Evolutionary conservation across 805 yeast genomes (phyloP).

Genomic region (Starmerella floricola): DNA sequence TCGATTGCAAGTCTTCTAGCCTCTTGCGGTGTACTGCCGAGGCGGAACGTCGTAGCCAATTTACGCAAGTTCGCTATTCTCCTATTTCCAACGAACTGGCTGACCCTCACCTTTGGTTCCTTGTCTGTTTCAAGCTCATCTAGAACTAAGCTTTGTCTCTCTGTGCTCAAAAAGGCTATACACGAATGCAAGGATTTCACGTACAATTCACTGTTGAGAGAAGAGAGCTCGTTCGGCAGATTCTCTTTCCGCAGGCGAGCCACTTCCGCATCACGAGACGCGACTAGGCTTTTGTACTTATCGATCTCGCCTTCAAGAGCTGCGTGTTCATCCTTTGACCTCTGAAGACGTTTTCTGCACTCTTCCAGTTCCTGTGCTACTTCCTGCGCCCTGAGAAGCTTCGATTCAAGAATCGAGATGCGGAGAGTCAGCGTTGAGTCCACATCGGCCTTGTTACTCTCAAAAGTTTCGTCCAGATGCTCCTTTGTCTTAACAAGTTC

Average conservation of each 20-base stretch:
- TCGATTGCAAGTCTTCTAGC: conserved; percentile 1
- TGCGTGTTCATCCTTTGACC: neutral
- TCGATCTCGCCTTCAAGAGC: neutral
- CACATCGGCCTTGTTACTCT: neutral
- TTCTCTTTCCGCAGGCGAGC: conserved; percentile 9
- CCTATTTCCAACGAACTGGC: neutral
- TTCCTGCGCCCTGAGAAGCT: conserved; percentile 10
- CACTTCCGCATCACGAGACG: conserved; percentile 19
- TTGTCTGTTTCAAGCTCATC: neutral
- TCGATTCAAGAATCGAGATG: conserved; percentile 9
- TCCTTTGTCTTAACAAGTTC: too few species aligned
- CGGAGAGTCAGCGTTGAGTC: neutral
- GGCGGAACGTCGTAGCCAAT: neutral
- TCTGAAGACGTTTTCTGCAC: conserved; percentile 1
- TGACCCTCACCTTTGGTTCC: neutral
- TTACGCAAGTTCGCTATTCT: neutral
- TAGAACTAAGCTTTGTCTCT: neutral
- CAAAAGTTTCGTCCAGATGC: neutral
- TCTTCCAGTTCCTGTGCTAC: conserved; percentile 10
- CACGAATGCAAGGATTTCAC: neutral
- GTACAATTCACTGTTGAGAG: neutral
- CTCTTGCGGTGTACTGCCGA: neutral
- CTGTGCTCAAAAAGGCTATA: neutral
- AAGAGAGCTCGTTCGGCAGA: conserved; percentile 6
- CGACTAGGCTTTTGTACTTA: conserved; percentile 9